Base-by-base conservation (phyloP, 1,284 basidiomycete genomes). In the Melanopsichium pennsylvanicum region DNA sequence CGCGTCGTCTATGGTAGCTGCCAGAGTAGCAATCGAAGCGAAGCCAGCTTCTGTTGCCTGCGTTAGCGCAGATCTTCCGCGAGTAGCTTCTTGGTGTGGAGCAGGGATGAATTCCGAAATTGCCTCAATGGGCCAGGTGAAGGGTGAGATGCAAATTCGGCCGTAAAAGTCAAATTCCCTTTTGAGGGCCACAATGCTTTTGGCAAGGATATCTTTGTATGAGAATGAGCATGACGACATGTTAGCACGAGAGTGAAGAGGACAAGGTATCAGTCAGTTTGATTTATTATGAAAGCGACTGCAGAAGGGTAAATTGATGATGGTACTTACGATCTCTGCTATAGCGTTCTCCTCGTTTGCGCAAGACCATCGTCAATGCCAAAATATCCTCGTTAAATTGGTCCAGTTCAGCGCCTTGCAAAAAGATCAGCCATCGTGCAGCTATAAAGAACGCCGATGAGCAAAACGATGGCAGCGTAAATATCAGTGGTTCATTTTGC, bases 71-170 rank as follows among this genome's bases (percentile, higher is more conserved):
- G 31, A 25, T 35, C 42, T 38, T 8, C 21, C 40, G 39, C 40
- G 43, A 11, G n/a, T n/a, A n/a, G 16, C 5, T 18, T 45, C 37
- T 18, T 36, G 44, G 19, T 12, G n/a, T 5, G 46, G 10, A 6
- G 41, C 15, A 5, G 40, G 32, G 5, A 58, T 22, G 33, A 64
- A 64, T 31, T 52, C 49, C 6, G 61, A 58, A 8, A 54, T 16
- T 0, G 49, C 54, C 7, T 64, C 61, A 29, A 64, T 45, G 8
- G 61, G 49, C 61, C 61, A 64, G 0, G 54, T 44, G 36, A 52
- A 64, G 5, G 61, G 61, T 6, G 61, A 64, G 44, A 54, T 37
- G 61, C 61, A 64, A 22, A 52, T 37, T 9, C 61, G 54, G 4
- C 49, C 44, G 29, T 52, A 54, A 10, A 39, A 25, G 21, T 64